These are phyloP conservation scores for Phaeosphaeriaceae sp. DNA, from an alignment of 2,329 filamentous ascomycete species.

Conservation along the genomic window DNA sequence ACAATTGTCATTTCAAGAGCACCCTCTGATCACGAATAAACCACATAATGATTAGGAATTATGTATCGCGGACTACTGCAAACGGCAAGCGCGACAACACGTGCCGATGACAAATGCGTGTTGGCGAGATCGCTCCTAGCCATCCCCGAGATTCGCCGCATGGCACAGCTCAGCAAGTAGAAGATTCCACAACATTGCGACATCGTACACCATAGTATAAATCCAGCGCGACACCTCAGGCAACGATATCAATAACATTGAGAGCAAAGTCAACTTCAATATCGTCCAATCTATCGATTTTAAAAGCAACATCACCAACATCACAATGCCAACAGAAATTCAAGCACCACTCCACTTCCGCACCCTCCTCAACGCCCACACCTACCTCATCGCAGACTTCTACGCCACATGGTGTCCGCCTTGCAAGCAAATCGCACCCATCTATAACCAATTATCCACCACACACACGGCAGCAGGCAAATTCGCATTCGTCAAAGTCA, in stretches of 20 bases:
- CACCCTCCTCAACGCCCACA: conserved; percentile 42
- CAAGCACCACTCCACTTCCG: conserved; percentile 41
- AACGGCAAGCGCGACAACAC: conserved; percentile 12
- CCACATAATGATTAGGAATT: background rate
- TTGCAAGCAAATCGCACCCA: conserved; percentile 62
- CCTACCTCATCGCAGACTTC: conserved; percentile 59
- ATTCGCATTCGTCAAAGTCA: conserved; percentile 62
- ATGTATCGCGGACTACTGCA: conserved; percentile 7
- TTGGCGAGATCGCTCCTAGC: conserved; percentile 11
- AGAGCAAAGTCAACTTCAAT: conserved; percentile 2
- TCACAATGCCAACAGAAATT: conserved; percentile 41
- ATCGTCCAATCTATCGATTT: background rate
- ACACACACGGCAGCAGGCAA: conserved; percentile 53
- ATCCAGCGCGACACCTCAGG: background rate
- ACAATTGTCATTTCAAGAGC: background rate
- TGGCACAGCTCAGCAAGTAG: conserved; percentile 14
- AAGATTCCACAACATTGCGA: conserved; percentile 30
- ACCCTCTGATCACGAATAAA: background rate
- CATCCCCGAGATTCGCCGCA: conserved; percentile 10
- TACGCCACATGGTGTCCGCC: conserved; percentile 65
- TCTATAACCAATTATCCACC: conserved; percentile 59
- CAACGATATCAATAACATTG: background rate
- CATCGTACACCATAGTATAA: conserved; percentile 3
- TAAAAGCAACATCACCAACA: background rate
- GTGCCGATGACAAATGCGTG: conserved; percentile 32